phyloP scores from a whole-genome alignment of 768 basidiomycete genomes.

The Mycena kentingensis region DNA sequence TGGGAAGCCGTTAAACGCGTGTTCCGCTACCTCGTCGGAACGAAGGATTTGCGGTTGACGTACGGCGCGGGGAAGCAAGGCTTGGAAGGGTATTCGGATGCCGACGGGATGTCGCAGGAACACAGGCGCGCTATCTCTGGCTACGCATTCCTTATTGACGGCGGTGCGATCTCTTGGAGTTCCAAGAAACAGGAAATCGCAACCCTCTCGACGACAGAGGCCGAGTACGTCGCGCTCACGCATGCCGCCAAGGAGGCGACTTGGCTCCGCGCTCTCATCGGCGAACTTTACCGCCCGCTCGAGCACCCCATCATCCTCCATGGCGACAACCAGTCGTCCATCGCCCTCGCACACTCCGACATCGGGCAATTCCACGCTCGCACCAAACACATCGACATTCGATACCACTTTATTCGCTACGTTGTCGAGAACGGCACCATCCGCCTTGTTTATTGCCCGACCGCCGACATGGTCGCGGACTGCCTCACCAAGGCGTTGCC shows the following conservation, averaged over 20 bases:
- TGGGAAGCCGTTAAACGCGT: constrained; percentile 38
- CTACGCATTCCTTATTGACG: constrained; percentile 32
- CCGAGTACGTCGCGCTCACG: constrained; percentile 35
- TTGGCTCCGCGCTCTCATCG: constrained; percentile 29
- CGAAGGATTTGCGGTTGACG: constrained; percentile 12
- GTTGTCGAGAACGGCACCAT: constrained; percentile 33
- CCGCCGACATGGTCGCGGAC: constrained; percentile 30
- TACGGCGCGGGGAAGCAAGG: constrained; percentile 16
- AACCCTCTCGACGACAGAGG: constrained; percentile 38
- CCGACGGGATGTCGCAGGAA: constrained; percentile 12
- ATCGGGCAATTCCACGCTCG: constrained; percentile 25
- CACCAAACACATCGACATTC: constrained; percentile 34
- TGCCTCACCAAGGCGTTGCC: constrained; percentile 32
- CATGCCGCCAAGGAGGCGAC: constrained; percentile 25
- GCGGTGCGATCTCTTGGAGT: constrained; percentile 37
- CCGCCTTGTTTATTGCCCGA: constrained; percentile 20
- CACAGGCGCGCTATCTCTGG: constrained; percentile 29
- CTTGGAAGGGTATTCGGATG: constrained; percentile 20
- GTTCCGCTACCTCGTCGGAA: constrained; percentile 36
- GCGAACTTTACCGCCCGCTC: constrained; percentile 13
- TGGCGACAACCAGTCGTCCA: constrained; percentile 22
- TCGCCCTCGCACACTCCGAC: constrained; percentile 22
- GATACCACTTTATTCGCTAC: constrained; percentile 29
- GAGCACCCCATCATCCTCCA: constrained; percentile 16
- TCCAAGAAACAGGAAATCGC: constrained; percentile 34